Conservation (phyloP, 2,329 filamentous ascomycete genomes). For the Fusarium kyushuense region DNA sequence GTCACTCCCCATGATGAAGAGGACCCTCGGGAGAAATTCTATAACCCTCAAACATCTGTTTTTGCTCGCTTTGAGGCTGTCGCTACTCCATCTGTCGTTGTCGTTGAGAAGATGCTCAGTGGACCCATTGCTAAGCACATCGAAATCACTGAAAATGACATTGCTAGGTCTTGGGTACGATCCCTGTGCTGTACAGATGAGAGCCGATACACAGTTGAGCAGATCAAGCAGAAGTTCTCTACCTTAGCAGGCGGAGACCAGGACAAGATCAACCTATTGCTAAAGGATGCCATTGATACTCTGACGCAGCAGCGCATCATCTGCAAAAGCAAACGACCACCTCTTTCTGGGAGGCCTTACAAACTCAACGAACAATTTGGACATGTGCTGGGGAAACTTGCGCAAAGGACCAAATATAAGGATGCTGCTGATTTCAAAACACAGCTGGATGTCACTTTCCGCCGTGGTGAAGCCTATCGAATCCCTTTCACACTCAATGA, state of each 20-base stretch:
- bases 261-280: slow-evolving; percentile 57
- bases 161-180: slow-evolving; percentile 70
- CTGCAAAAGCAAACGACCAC: slow-evolving; percentile 69
- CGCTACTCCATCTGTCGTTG: slow-evolving; percentile 60
- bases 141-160: slow-evolving; percentile 51
- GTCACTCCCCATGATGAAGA: slow-evolving; percentile 50
- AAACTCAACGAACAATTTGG: slow-evolving; percentile 71
- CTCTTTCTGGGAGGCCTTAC: slow-evolving; percentile 71
- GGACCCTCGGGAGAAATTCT: slow-evolving; percentile 70
- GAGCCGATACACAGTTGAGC: slow-evolving; percentile 60
- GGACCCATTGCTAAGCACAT: slow-evolving; percentile 1
- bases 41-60: slow-evolving; percentile 64
- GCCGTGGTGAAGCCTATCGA: slow-evolving; percentile 54
- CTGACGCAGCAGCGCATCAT: slow-evolving; percentile 66
- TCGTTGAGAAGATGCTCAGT: slow-evolving; percentile 32
- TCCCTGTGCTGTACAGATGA: slow-evolving; percentile 68
- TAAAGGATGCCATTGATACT: slow-evolving; percentile 62
- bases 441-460: slow-evolving; percentile 68
- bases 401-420: slow-evolving; percentile 65
- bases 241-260: slow-evolving; percentile 59
- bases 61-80: slow-evolving; percentile 69
- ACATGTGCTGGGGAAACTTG: slow-evolving; percentile 67
- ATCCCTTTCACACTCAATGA: slow-evolving; percentile 71
- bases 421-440: slow-evolving; percentile 71
- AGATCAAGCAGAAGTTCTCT: slow-evolving; percentile 64